Evolutionary conservation across 2,329 filamentous ascomycete genomes (phyloP).

Genomic region (Colletotrichum lupini): DNA sequence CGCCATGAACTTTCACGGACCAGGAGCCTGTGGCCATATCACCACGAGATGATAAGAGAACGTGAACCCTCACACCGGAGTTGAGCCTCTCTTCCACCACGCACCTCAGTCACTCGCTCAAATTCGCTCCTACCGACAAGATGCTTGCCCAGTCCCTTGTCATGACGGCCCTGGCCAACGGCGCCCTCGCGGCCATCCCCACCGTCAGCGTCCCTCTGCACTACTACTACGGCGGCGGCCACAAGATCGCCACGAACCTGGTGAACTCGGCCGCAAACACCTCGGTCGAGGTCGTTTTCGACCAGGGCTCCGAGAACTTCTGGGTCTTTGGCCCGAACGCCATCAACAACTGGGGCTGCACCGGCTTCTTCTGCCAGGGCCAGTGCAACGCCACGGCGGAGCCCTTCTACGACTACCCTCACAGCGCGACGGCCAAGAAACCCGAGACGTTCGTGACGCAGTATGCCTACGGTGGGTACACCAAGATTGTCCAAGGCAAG

Average conservation of each 20-base stretch:
- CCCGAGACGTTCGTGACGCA: slow-evolving; percentile 13
- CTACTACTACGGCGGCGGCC: slow-evolving; percentile 31
- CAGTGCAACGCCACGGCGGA: slow-evolving; percentile 28
- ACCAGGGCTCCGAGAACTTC: slow-evolving; percentile 32
- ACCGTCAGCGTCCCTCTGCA: slow-evolving; percentile 22
- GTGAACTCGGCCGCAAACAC: slow-evolving; percentile 13
- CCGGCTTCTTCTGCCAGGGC: slow-evolving; percentile 24
- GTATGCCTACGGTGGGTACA: slow-evolving; percentile 25
- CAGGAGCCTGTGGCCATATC: background rate
- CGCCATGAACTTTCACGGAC: background rate
- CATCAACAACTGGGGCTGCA: slow-evolving; percentile 30
- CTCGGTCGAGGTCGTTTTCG: slow-evolving; percentile 29
- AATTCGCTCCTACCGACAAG: background rate
- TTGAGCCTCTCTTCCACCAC: background rate
- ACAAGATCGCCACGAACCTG: slow-evolving; percentile 29
- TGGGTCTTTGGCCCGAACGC: slow-evolving; percentile 29
- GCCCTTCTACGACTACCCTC: slow-evolving; percentile 25
- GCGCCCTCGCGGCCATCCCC: slow-evolving; percentile 18
- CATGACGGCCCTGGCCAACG: slow-evolving; percentile 18
- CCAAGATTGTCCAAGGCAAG: slow-evolving; percentile 21
- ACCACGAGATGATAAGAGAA: background rate
- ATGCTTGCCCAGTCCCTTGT: slow-evolving; percentile 18
- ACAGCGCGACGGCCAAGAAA: slow-evolving; percentile 20
- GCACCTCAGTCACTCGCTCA: slow-evolving; percentile 5
- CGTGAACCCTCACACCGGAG: background rate